Conservation (phyloP, 108 stramenopile genomes). For the Cyclotella kingstonii region DNA sequence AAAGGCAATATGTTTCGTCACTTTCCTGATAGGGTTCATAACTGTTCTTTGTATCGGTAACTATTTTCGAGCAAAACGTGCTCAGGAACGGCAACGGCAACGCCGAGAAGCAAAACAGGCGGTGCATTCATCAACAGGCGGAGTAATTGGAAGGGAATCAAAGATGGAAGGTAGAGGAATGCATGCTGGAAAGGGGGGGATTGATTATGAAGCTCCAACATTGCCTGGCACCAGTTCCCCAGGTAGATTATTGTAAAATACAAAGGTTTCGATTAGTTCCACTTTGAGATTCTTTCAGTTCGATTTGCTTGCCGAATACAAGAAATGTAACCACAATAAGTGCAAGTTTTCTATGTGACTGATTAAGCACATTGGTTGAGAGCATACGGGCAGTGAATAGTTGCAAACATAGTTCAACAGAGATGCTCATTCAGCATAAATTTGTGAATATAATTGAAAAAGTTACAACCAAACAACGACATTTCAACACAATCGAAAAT, state of each 20-base stretch:
- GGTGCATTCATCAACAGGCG: slow-evolving; percentile 18
- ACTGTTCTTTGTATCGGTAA: slow-evolving; percentile 87
- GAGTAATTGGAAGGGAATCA: neutral
- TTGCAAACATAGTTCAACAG: no score
- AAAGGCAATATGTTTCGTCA: slow-evolving; percentile 78
- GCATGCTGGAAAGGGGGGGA: slow-evolving; percentile 11
- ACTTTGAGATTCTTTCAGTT: no score
- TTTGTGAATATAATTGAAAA: no score
- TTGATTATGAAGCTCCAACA: slow-evolving; percentile 41
- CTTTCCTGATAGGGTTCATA: slow-evolving; percentile 86
- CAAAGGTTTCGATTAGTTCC: no score
- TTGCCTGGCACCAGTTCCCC: slow-evolving; percentile 18
- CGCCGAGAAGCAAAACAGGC: slow-evolving; percentile 76
- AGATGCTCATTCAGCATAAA: no score
- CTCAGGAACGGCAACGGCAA: slow-evolving; percentile 85
- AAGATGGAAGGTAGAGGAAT: slow-evolving; percentile 28
- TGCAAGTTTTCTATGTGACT: no score
- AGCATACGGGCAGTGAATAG: no score
- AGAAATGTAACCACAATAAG: no score
- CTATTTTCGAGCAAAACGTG: slow-evolving; percentile 86
- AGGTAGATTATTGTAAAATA: slow-evolving; percentile 46
- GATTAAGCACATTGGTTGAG: no score
- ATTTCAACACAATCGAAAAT: no score
- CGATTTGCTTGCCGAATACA: no score
- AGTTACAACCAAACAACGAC: no score